Base-by-base conservation (phyloP, 495 filamentous ascomycete species). In the Trichoderma virens region DNA sequence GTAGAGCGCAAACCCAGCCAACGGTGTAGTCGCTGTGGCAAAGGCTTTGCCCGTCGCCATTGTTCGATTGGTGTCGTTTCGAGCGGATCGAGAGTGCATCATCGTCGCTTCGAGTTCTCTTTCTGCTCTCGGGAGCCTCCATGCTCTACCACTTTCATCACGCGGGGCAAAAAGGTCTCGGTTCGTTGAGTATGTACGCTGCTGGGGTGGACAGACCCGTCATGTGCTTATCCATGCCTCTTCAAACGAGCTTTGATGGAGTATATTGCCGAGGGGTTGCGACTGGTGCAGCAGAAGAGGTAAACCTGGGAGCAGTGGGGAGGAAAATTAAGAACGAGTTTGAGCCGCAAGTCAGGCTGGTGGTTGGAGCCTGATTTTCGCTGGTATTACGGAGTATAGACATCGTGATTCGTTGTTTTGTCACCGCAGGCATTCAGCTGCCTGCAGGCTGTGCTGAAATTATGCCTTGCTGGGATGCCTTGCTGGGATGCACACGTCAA, bases 1-100 rank as follows among this genome's bases (percentile, higher is more conserved):
- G 70, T 9, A 84, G 69, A 16, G 80, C 77, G 64, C 77, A 82
- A 41, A 83, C 72, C 76, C 77, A 80, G n/a, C 75, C 80, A 14
- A 84, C 72, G 23, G 74, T 78, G 64, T 81, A 84, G 38, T 80
- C 76, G 63, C 14, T 13, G 67, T 65, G 51, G 65, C 11, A 11
- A 18, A 41, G 38, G 38, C 5, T 16, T 41, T 41, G 38, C 38
- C 38, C 14, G 38, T 41, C 38, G 38, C 38, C 38, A 41, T 41
- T 41, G 38, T 41, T 41, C 38, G 38, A 18, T 41, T 41, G 38
- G 38, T 41, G 38, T 8, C 38, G 38, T 41, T 41, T 41, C 38
- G 38, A 41, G 38, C 5, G 38, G 38, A 41, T 41, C 38, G 38
- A 41, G 38, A 41, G 38, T 41, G 38, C 38, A 41, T 41, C 38